These are phyloP conservation scores for Phlyctochytrium arcticum DNA, from an alignment of 192 early-diverging fungal species.

Conservation along the genomic window DNA sequence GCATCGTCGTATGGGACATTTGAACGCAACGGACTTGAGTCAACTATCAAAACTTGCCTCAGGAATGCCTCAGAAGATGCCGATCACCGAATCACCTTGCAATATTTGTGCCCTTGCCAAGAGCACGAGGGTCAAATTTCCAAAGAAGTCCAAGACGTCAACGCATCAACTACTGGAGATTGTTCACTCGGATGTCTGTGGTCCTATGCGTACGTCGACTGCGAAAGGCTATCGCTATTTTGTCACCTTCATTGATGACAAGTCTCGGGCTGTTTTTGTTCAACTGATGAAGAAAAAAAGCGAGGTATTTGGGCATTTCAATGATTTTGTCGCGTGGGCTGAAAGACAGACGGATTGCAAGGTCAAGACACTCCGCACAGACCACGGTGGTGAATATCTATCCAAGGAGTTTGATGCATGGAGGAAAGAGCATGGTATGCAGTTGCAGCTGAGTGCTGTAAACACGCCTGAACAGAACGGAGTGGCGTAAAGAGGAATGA, in stretches of 20 bases:
- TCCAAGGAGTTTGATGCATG: neutral
- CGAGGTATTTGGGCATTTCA: neutral
- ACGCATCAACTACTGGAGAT: too few species aligned
- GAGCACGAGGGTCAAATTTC: too few species aligned
- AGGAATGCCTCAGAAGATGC: too few species aligned
- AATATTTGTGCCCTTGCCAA: too few species aligned
- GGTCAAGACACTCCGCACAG: neutral
- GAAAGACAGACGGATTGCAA: neutral
- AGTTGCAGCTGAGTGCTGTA: neutral
- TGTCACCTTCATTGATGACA: slow-evolving; percentile 1
- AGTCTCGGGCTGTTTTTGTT: too few species aligned
- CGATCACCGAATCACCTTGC: too few species aligned
- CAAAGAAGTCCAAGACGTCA: too few species aligned
- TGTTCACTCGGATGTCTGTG: neutral
- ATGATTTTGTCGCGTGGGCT: neutral
- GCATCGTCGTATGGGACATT: neutral
- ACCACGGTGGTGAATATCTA: neutral
- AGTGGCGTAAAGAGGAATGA: neutral
- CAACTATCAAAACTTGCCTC: too few species aligned
- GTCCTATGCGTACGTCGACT: neutral
- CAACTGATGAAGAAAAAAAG: neutral
- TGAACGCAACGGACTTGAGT: too few species aligned
- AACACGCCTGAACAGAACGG: slow-evolving; percentile 4
- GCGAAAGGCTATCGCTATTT: neutral
- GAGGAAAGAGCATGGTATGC: neutral